These are phyloP conservation scores for Linum usitatissimum DNA, from an alignment of 345 rosid species.

Conservation along the genomic window DNA sequence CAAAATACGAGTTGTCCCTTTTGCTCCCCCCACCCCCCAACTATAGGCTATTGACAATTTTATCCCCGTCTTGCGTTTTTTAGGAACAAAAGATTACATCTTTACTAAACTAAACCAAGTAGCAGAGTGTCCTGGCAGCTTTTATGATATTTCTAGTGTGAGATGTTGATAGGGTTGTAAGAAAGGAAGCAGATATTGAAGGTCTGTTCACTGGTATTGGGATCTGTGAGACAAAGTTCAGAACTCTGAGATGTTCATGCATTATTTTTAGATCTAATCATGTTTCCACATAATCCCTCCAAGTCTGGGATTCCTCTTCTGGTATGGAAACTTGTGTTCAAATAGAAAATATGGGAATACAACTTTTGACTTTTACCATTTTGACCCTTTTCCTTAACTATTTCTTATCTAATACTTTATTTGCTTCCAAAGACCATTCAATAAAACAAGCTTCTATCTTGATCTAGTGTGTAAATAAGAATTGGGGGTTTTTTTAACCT, in stretches of 20 bases:
- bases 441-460: no score
- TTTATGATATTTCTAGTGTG: constrained; percentile 9
- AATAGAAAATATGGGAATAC: not conserved
- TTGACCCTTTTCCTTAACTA: no score
- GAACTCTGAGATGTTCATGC: not conserved
- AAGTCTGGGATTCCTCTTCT: not conserved
- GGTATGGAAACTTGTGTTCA: constrained; percentile 4
- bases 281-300: not conserved
- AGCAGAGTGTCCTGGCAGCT: no score
- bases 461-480: not conserved
- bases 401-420: no score
- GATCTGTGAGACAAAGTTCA: not conserved
- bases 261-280: not conserved
- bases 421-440: no score
- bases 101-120: not conserved
- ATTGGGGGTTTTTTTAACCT: constrained; percentile 10
- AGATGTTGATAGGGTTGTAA: not conserved
- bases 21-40: no score
- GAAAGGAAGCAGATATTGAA: not conserved
- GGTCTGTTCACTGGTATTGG: not conserved
- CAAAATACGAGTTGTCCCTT: not conserved
- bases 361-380: no score
- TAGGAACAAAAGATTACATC: no score
- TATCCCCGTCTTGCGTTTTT: no score
- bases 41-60: no score